Evolutionary conservation across 306 rosid species (phyloP), one percentile per base, ranked within the genome.

Genomic region (Medicago arabica): DNA sequence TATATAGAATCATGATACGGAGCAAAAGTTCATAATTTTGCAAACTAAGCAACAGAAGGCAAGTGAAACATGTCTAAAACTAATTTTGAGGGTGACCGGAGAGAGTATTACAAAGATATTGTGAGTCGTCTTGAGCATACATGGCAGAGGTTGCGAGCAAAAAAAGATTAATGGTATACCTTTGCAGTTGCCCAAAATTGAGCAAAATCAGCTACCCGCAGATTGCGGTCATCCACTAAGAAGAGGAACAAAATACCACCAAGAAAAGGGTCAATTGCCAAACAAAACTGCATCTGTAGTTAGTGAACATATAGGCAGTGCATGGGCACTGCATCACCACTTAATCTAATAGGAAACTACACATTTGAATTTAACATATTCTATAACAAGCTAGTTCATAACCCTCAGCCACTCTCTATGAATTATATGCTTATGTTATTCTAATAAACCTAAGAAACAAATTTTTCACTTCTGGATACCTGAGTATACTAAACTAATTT

Each of bases 171-270:
- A 85, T 90, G 85, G 78, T 87, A 92, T 95, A 95, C 99, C 99
- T 95, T 95, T 76, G 93, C 99, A 85, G 88, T 85, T 95, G 97
- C 97, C 99, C 99, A 95, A 95, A 95, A 95, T 87, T 95, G 99
- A 92, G 97, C 96, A 95, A 95, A 95, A 87, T 92, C 99, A 85
- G 97, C 99, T 90, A 92, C 95, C 99, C 97, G 99, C 99, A 92
- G 99, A 95, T 92, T 95, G 99, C 99, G 99, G 97, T 95, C 99
- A 95, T 95, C 99, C 99, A 95, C 99, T 95, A 90, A 95, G 97
- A 90, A 91, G 92, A 95, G 83, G 97, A 90, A 90, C 94, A 92
- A 83, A 91, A 91, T 92, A 92, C 92, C 99, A 95, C 88, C 97
- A 89, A 89, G 96, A 92, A 95, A 95, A 92, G 85, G 92, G 88